A percentile compares a stretch with the other conserved stretches of the same genome.
Conservation (phyloP, 2,329 filamentous ascomycete genomes). For the Fusarium sp. region DNA sequence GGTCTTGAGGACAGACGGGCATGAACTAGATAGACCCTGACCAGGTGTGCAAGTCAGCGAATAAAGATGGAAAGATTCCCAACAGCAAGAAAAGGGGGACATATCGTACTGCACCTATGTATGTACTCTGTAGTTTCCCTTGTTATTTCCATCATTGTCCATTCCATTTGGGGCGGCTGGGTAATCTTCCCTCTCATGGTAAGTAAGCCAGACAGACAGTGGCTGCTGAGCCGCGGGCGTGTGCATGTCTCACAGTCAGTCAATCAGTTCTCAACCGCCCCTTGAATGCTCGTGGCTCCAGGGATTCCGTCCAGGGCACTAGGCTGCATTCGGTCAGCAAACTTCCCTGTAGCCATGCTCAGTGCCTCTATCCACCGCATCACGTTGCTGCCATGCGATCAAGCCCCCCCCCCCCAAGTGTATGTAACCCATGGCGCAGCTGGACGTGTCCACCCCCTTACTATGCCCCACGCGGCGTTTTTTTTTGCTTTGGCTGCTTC, state of each 20-base stretch:
- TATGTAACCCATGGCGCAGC: slow-evolving; percentile 36
- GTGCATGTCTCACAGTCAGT: slow-evolving; percentile 22
- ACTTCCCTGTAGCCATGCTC: slow-evolving; percentile 43
- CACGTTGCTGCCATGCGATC: slow-evolving; percentile 47
- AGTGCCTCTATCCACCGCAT: slow-evolving; percentile 41
- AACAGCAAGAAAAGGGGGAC: background rate
- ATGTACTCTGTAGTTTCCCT: background rate
- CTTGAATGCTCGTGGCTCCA: slow-evolving; percentile 52
- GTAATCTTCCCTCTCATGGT: slow-evolving; percentile 12
- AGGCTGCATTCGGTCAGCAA: slow-evolving; percentile 40
- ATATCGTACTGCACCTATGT: background rate
- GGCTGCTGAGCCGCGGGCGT: slow-evolving; percentile 27
- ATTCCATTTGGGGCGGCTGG: slow-evolving; percentile 18
- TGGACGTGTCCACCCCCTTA: slow-evolving; percentile 28
- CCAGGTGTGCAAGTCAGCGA: background rate
- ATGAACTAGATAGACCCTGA: background rate
- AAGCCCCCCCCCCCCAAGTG: slow-evolving; percentile 31
- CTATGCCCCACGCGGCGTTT: slow-evolving; percentile 31
- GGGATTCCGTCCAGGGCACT: slow-evolving; percentile 45
- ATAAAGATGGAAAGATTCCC: background rate
- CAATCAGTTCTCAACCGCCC: slow-evolving; percentile 35
- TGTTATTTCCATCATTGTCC: slow-evolving; percentile 8
- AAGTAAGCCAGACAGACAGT: slow-evolving; percentile 18
- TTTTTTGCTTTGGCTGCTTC: slow-evolving; percentile 16
- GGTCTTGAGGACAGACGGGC: background rate